Percentiles rank a stretch among this genome's conserved stretches.
phyloP scores from a whole-genome alignment of 2,329 filamentous ascomycete genomes.

The Colletotrichum sp. region DNA sequence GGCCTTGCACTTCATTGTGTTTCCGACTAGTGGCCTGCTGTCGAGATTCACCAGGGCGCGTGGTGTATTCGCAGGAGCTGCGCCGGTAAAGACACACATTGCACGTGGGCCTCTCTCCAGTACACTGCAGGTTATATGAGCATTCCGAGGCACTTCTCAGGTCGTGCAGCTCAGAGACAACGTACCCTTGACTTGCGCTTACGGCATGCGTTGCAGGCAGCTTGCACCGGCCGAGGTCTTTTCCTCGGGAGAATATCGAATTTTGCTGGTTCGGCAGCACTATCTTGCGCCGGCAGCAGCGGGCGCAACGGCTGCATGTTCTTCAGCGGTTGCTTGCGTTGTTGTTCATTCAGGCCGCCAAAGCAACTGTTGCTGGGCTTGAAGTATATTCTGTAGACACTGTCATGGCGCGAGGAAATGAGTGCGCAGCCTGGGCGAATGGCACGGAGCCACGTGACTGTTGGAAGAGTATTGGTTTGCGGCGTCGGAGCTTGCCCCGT shows the following conservation, averaged over 20 bases:
- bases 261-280: background rate
- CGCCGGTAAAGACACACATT: background rate
- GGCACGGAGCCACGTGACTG: background rate
- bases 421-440: background rate
- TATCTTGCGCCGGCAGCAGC: background rate
- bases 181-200: background rate
- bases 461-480: background rate
- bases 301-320: background rate
- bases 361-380: background rate
- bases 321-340: fast-evolving
- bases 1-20: background rate
- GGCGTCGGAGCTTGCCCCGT: background rate
- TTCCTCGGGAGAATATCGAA: background rate
- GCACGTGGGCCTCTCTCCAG: background rate
- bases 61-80: slow-evolving; percentile 23
- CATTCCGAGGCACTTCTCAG: fast-evolving
- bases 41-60: slow-evolving; percentile 24
- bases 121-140: background rate
- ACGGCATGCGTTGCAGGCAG: background rate
- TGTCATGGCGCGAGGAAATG: background rate
- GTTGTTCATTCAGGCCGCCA: fast-evolving
- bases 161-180: background rate
- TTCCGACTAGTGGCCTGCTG: slow-evolving; percentile 22
- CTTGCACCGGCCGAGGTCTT: background rate
- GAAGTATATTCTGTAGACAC: background rate